Evolutionary conservation across 805 yeast species (phyloP).

Genomic region (Cyberlindnera nakhonratchasimensis): DNA sequence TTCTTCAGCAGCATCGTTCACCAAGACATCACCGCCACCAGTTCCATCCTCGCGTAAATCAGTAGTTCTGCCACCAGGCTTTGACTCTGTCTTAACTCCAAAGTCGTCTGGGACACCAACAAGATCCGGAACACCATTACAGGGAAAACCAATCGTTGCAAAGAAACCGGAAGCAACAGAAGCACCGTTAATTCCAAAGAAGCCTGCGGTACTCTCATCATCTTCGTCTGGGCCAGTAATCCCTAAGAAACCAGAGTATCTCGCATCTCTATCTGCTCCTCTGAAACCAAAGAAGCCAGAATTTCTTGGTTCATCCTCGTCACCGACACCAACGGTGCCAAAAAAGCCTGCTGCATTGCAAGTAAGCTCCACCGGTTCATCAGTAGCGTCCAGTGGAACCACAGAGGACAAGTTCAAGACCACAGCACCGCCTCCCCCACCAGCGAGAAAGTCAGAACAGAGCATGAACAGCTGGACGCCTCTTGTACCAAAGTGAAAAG

Average conservation of each 20-base stretch:
- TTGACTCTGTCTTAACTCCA: slow-evolving; percentile 33
- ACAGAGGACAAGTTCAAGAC: background rate
- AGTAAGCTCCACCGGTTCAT: slow-evolving; percentile 1
- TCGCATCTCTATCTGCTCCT: slow-evolving; percentile 2
- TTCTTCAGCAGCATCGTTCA: slow-evolving; percentile 1
- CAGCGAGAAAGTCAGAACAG: slow-evolving; percentile 11
- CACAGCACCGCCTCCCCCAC: slow-evolving; percentile 18
- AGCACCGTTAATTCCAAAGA: slow-evolving; percentile 13
- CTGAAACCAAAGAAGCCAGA: slow-evolving; percentile 9
- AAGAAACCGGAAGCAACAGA: no score
- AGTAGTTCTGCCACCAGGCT: slow-evolving; percentile 36
- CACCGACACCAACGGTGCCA: slow-evolving; percentile 1
- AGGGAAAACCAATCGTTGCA: no score
- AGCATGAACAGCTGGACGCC: slow-evolving; percentile 23
- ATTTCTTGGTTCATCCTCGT: background rate
- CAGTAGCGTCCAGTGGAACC: background rate
- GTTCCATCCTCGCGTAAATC: slow-evolving; percentile 32
- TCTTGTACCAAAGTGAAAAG: slow-evolving; percentile 18
- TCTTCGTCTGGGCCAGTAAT: slow-evolving; percentile 1
- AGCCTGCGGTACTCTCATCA: background rate
- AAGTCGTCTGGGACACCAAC: slow-evolving; percentile 28
- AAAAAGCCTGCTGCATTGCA: slow-evolving; percentile 7
- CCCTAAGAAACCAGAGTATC: slow-evolving; percentile 14
- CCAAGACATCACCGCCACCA: slow-evolving; percentile 28
- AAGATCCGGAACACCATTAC: slow-evolving; percentile 16